Percentiles rank a stretch among this genome's conserved stretches.
Evolutionary conservation across 2,329 filamentous ascomycete genomes (phyloP).

Genomic region (Xylaria sp.): DNA sequence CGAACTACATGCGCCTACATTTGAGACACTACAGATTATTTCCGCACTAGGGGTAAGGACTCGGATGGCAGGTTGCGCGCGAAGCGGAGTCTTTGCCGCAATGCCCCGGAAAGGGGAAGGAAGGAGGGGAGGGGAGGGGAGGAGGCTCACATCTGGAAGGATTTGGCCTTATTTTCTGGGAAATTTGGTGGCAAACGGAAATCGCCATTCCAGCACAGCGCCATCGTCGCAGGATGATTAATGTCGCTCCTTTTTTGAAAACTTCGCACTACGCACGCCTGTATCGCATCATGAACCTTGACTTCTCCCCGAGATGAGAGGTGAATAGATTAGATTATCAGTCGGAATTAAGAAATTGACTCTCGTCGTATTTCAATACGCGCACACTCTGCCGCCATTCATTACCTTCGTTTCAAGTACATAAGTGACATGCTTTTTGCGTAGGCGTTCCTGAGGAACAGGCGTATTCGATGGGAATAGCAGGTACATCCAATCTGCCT

Average conservation of each 20-base stretch:
- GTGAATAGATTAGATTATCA: not conserved
- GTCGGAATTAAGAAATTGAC: not conserved
- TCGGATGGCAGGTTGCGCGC: slow-evolving; percentile 8
- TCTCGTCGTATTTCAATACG: not conserved
- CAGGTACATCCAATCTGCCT: slow-evolving; percentile 21
- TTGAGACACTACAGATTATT: slow-evolving; percentile 13
- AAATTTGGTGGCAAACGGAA: slow-evolving; percentile 15
- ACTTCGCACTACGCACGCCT: not conserved
- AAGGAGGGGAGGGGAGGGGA: not conserved
- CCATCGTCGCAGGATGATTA: slow-evolving; percentile 3
- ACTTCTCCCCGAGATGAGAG: not conserved
- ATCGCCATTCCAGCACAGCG: slow-evolving; percentile 8
- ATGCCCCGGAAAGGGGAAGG: not conserved
- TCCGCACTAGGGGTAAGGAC: slow-evolving; percentile 5
- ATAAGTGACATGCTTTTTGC: not conserved
- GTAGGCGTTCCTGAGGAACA: slow-evolving; percentile 2
- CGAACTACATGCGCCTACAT: not conserved
- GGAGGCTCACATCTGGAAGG: slow-evolving; percentile 16
- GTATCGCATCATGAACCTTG: not conserved
- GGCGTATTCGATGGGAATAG: not conserved
- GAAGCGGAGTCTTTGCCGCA: slow-evolving; percentile 14
- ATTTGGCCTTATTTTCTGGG: slow-evolving; percentile 5
- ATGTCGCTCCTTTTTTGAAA: not conserved
- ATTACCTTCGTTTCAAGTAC: not conserved
- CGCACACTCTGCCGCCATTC: not conserved